phyloP scores from a whole-genome alignment of 2,329 filamentous ascomycete genomes.

The Cladophialophora carrionii region DNA sequence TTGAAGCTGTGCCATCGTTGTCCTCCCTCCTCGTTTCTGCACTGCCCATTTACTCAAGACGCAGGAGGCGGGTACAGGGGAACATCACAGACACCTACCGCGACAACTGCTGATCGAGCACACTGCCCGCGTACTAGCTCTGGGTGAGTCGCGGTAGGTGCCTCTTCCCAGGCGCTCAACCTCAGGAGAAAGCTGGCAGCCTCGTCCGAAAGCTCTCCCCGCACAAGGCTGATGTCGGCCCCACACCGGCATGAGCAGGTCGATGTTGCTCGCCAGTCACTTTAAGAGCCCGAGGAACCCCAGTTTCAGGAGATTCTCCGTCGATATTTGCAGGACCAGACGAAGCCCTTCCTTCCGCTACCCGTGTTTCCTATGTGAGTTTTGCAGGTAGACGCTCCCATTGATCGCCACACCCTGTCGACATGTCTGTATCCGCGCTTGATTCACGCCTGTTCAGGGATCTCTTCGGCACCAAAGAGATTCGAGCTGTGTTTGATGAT shows the following conservation, averaged over 20 bases:
- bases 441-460: conserved; percentile 40
- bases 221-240: conserved; percentile 14
- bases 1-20: no score
- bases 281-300: no score
- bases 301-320: no score
- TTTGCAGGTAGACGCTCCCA: neutral
- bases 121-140: no score
- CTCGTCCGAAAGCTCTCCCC: conserved; percentile 5
- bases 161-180: no score
- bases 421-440: conserved; percentile 37
- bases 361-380: neutral
- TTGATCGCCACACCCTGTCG: neutral
- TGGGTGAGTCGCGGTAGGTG: no score
- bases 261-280: no score
- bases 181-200: neutral
- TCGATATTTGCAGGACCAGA: neutral
- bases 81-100: no score
- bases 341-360: neutral
- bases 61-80: no score
- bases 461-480: conserved; percentile 40
- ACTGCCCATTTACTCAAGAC: no score
- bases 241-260: neutral
- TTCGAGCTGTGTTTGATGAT: conserved; percentile 39
- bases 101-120: no score
- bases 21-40: no score